Conservation (phyloP, 257 asterid species). For the Gynochthodes officinalis region DNA sequence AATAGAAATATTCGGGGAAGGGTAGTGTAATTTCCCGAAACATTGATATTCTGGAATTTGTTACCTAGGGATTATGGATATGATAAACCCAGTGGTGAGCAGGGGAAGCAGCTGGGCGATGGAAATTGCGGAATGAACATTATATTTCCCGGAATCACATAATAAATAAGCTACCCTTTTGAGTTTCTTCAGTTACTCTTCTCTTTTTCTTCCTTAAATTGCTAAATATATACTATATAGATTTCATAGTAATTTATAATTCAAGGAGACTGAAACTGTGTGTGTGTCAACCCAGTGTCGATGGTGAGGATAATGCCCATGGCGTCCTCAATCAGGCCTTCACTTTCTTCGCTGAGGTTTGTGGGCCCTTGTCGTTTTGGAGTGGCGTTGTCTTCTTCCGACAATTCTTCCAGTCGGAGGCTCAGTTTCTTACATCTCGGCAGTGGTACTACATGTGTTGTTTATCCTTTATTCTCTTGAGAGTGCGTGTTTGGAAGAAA, state of each 20-base stretch:
- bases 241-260: neutral
- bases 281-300: neutral
- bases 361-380: constrained; percentile 38
- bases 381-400: constrained; percentile 30
- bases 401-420: constrained; percentile 29
- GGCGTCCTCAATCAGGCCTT: constrained; percentile 83
- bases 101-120: constrained; percentile 1
- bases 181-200: neutral
- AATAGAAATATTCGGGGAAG: neutral
- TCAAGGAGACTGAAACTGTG: neutral
- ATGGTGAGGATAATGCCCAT: constrained; percentile 80
- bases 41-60: neutral
- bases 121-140: neutral
- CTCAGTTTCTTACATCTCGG: constrained; percentile 40
- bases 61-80: neutral
- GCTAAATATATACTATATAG: too few relatives aligned
- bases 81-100: neutral
- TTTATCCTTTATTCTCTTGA: neutral
- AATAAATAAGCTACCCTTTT: neutral
- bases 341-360: constrained; percentile 60
- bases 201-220: neutral
- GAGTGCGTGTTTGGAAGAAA: neutral
- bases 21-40: neutral
- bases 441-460: constrained; percentile 34
- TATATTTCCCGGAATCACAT: neutral